These are phyloP conservation scores for Phytophthora rubi DNA, from an alignment of 352 stramenopile species.

Conservation along the genomic window DNA sequence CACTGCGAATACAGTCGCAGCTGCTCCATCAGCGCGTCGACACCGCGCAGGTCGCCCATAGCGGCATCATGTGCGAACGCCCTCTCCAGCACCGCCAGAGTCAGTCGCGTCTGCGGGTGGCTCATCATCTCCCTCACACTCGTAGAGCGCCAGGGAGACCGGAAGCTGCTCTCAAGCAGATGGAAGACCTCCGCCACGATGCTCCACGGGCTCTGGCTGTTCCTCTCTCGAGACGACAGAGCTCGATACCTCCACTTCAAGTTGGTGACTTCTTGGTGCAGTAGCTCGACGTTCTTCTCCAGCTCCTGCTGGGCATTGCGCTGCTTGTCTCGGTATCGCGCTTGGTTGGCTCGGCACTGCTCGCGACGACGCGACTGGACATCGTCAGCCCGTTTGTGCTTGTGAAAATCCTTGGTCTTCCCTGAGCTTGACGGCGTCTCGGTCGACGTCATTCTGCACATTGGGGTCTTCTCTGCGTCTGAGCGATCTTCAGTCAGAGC, in stretches of 20 bases:
- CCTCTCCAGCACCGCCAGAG: constrained; percentile 7
- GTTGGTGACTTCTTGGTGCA: constrained; percentile 6
- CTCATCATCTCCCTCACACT: constrained; percentile 9
- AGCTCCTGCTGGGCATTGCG: constrained; percentile 9
- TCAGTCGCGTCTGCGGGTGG: constrained; percentile 10
- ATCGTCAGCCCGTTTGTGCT: constrained; percentile 4
- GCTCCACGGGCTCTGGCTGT: constrained; percentile 21
- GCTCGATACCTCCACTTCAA: constrained; percentile 5
- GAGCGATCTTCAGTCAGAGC: neutral
- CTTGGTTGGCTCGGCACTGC: constrained; percentile 30
- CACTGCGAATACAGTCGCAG: constrained; percentile 6
- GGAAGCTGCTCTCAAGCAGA: constrained; percentile 21
- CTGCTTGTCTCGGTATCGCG: constrained; percentile 33
- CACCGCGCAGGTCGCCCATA: constrained; percentile 7
- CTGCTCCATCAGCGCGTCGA: constrained; percentile 9
- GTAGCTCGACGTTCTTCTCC: constrained; percentile 4
- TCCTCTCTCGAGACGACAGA: constrained; percentile 1
- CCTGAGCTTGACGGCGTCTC: neutral
- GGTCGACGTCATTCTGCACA: neutral
- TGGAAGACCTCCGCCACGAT: constrained; percentile 18
- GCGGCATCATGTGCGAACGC: constrained; percentile 12
- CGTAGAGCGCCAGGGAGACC: constrained; percentile 9
- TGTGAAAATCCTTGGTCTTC: neutral
- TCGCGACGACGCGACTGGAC: constrained; percentile 6
- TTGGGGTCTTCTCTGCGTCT: neutral